Evolutionary conservation across 345 rosid genomes (phyloP).

Genomic region (Linum lewisii): DNA sequence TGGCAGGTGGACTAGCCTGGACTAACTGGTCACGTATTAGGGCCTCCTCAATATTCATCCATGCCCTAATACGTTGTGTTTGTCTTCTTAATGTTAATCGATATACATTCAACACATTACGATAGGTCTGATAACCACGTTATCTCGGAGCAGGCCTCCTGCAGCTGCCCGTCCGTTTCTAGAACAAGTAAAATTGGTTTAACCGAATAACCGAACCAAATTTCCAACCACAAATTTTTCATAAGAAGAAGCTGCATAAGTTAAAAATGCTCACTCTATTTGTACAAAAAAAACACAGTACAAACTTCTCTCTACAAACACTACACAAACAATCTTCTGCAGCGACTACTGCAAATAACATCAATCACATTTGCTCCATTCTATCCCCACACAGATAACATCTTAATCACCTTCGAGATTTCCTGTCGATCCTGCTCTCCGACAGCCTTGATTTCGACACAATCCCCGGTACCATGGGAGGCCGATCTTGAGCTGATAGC

Average conservation of each 20-base stretch:
- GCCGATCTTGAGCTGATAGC: conserved; percentile 39
- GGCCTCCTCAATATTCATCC: no score
- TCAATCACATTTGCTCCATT: conserved; percentile 8
- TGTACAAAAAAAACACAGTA: background rate
- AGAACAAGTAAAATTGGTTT: no score
- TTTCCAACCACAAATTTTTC: no score
- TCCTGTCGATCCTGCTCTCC: conserved; percentile 48
- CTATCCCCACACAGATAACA: background rate
- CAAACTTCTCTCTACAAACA: background rate
- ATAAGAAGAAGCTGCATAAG: background rate
- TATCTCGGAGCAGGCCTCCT: no score
- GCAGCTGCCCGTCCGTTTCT: no score
- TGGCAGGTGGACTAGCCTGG: no score
- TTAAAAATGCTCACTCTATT: background rate
- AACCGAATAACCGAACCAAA: no score
- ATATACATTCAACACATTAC: no score
- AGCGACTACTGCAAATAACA: background rate
- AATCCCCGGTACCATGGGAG: conserved; percentile 42
- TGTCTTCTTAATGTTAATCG: no score
- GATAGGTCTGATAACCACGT: no score
- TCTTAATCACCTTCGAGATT: conserved; percentile 43
- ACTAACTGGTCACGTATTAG: no score
- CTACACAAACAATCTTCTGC: background rate
- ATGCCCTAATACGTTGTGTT: no score
- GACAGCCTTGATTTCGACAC: conserved; percentile 53